Evolutionary conservation across 2,329 filamentous ascomycete species (phyloP).

Genomic region (Monosporascus sp.): DNA sequence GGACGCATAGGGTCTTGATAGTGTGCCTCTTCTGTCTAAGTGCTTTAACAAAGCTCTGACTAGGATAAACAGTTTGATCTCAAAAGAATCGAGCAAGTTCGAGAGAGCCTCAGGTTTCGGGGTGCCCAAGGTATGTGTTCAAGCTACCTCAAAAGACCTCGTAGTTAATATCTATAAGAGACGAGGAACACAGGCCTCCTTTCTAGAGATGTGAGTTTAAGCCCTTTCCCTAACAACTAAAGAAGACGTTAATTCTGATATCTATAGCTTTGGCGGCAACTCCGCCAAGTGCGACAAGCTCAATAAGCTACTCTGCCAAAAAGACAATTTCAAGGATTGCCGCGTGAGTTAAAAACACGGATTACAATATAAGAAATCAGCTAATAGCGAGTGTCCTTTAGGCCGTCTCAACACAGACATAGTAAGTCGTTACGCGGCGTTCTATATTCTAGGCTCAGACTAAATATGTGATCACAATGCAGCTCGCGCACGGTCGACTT

Average conservation of each 20-base stretch:
- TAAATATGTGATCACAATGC: conserved; percentile 4
- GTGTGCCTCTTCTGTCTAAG: too few species aligned
- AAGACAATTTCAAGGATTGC: conserved; percentile 45
- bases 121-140: conserved; percentile 22
- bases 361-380: too few species aligned
- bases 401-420: conserved; percentile 41
- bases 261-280: conserved; percentile 42
- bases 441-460: too few species aligned
- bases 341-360: conserved; percentile 27
- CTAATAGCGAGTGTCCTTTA: too few species aligned
- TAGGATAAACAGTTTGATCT: conserved; percentile 44
- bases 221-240: too few species aligned
- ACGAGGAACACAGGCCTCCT: conserved; percentile 65
- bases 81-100: conserved; percentile 63
- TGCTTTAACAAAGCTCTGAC: too few species aligned
- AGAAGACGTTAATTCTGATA: background rate
- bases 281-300: conserved; percentile 45
- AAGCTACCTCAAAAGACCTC: background rate
- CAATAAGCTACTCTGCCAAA: conserved; percentile 50
- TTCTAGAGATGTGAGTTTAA: conserved; percentile 39
- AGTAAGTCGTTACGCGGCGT: conserved; percentile 5
- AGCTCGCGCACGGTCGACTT: conserved; percentile 74
- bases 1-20: too few species aligned
- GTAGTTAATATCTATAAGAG: background rate
- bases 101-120: conserved; percentile 66